phyloP scores from a whole-genome alignment of 140 eudicot genomes.

The Cichorium intybus region DNA sequence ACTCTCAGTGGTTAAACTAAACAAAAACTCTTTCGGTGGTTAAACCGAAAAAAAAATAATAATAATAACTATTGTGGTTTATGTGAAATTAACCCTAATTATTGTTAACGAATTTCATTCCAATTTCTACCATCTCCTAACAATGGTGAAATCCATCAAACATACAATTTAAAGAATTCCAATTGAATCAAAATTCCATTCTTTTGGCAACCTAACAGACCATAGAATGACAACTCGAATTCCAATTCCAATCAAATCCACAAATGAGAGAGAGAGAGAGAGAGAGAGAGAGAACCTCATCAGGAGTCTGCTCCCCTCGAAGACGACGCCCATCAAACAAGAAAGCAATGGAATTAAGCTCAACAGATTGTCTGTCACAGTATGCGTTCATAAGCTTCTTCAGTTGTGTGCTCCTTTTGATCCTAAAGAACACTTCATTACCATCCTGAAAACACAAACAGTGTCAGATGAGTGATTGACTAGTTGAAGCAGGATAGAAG shows the following conservation, averaged over 20 bases:
- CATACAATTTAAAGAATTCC: too few species aligned
- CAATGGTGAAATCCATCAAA: too few species aligned
- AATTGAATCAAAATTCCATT: too few species aligned
- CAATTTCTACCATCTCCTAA: too few species aligned
- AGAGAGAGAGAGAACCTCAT: constrained; percentile 33
- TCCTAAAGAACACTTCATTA: constrained; percentile 45
- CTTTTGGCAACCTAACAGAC: too few species aligned
- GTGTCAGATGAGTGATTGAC: constrained; percentile 11
- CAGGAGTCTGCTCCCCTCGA: constrained; percentile 54
- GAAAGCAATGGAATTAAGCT: constrained; percentile 42
- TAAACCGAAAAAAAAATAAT: too few species aligned
- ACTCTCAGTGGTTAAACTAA: too few species aligned
- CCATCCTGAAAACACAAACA: constrained; percentile 37
- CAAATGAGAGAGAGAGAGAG: background rate
- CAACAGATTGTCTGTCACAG: constrained; percentile 47
- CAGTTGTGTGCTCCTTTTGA: constrained; percentile 48
- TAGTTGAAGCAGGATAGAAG: too few species aligned
- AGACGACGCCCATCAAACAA: constrained; percentile 51
- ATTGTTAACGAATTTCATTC: too few species aligned
- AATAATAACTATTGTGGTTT: too few species aligned
- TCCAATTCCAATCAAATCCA: background rate
- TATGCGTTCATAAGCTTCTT: constrained; percentile 57
- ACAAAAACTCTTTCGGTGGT: too few species aligned
- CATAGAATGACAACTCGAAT: background rate
- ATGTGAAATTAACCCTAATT: too few species aligned